phyloP scores from a whole-genome alignment of 192 early-diverging fungal species.

The Funneliformis mosseae region DNA sequence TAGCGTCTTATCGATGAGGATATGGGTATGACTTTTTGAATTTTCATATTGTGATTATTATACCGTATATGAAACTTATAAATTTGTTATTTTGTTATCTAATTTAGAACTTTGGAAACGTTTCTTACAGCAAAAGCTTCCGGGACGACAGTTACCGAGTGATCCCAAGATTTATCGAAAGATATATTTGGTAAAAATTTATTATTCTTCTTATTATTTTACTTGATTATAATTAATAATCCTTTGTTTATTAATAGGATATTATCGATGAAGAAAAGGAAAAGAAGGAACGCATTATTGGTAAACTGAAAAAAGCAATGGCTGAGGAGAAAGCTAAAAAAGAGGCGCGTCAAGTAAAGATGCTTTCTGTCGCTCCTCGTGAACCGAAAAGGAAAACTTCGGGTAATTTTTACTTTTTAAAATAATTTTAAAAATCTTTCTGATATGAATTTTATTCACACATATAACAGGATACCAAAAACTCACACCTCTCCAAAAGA shows the following conservation, averaged over 20 bases:
- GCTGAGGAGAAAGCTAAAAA: background rate
- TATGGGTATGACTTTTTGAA: background rate
- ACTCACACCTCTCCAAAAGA: background rate
- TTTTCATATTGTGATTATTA: too few species aligned
- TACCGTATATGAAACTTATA: too few species aligned
- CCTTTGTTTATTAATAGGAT: background rate
- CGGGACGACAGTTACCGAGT: background rate
- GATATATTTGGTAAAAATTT: background rate
- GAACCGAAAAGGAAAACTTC: background rate
- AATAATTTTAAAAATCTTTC: background rate
- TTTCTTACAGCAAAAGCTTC: background rate
- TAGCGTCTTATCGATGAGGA: background rate
- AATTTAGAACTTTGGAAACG: background rate
- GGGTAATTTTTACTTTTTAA: background rate
- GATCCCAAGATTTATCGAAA: background rate
- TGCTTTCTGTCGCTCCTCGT: background rate
- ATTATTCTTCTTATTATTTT: too few species aligned
- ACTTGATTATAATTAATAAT: too few species aligned
- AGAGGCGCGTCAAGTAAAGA: background rate
- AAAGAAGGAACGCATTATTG: background rate
- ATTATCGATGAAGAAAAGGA: background rate
- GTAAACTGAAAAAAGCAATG: background rate
- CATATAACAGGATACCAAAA: background rate
- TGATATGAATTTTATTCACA: background rate
- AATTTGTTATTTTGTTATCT: background rate